phyloP scores from a whole-genome alignment of 2,329 filamentous ascomycete genomes.

The Ophidiomyces ophidiicola region DNA sequence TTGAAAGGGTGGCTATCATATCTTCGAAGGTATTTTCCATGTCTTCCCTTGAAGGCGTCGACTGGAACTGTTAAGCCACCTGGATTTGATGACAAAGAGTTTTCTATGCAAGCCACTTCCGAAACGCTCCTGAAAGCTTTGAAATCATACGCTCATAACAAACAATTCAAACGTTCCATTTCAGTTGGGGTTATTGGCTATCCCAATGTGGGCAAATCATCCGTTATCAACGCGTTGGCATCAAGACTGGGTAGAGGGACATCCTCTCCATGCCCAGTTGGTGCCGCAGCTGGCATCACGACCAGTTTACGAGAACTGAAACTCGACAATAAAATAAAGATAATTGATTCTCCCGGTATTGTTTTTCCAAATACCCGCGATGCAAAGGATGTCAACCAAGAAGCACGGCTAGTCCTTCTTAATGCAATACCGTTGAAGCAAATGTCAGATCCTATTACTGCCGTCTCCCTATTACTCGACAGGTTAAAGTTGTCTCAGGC shows the following conservation, averaged over 20 bases:
- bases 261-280: slow-evolving; percentile 64
- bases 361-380: slow-evolving; percentile 62
- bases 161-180: slow-evolving; percentile 76
- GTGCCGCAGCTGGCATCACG: slow-evolving; percentile 84
- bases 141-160: slow-evolving; percentile 73
- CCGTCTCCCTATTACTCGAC: slow-evolving; percentile 71
- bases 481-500: slow-evolving; percentile 61
- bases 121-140: slow-evolving; percentile 75
- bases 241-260: slow-evolving; percentile 55
- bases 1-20: slow-evolving; percentile 75
- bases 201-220: slow-evolving; percentile 92
- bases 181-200: slow-evolving; percentile 91
- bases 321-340: slow-evolving; percentile 83
- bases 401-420: slow-evolving; percentile 70
- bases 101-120: slow-evolving; percentile 77
- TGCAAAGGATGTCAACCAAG: slow-evolving; percentile 58
- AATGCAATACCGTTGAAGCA: slow-evolving; percentile 90
- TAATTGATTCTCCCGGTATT: slow-evolving; percentile 88
- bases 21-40: slow-evolving; percentile 80
- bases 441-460: slow-evolving; percentile 82
- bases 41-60: slow-evolving; percentile 75
- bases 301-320: slow-evolving; percentile 82
- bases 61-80: slow-evolving; percentile 72
- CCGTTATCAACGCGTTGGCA: slow-evolving; percentile 85
- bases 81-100: slow-evolving; percentile 81